Conservation (phyloP, 495 filamentous ascomycete species). For the Sordaria brevicollis region DNA sequence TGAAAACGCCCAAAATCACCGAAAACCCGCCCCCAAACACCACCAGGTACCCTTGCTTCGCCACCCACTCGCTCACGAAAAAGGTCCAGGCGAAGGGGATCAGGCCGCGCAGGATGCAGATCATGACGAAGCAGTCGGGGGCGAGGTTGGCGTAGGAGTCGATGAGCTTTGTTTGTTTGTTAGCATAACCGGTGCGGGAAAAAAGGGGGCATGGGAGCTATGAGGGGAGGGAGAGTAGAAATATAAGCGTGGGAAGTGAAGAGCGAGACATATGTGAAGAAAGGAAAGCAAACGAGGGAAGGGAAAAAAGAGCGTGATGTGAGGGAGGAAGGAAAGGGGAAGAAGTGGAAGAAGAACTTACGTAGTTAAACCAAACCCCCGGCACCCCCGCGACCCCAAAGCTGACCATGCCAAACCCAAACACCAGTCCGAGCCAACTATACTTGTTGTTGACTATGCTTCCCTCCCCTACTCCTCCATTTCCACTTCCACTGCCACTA, state of each 20-base stretch:
- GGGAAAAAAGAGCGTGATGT: too few relatives aligned
- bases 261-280: not conserved
- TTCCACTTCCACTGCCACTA: not conserved
- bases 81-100: conserved; percentile 23
- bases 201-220: not conserved
- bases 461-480: not conserved
- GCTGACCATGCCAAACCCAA: conserved; percentile 20
- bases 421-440: conserved; percentile 21
- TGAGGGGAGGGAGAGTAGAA: not conserved
- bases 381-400: conserved; percentile 22
- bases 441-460: not conserved
- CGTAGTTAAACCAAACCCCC: conserved; percentile 21
- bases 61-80: conserved; percentile 18
- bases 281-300: too few relatives aligned
- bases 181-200: not conserved
- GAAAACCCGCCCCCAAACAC: conserved; percentile 17
- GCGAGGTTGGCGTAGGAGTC: conserved; percentile 22
- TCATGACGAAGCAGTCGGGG: conserved; percentile 25
- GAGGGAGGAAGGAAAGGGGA: not conserved
- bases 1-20: conserved; percentile 18
- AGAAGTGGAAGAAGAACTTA: conserved; percentile 11
- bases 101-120: conserved; percentile 18
- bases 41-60: conserved; percentile 12
- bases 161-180: conserved; percentile 11
- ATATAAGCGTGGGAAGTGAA: not conserved